Evolutionary conservation across 768 basidiomycete species (phyloP), one percentile per base, ranked within the genome.

Genomic region (Mycena vulgaris): DNA sequence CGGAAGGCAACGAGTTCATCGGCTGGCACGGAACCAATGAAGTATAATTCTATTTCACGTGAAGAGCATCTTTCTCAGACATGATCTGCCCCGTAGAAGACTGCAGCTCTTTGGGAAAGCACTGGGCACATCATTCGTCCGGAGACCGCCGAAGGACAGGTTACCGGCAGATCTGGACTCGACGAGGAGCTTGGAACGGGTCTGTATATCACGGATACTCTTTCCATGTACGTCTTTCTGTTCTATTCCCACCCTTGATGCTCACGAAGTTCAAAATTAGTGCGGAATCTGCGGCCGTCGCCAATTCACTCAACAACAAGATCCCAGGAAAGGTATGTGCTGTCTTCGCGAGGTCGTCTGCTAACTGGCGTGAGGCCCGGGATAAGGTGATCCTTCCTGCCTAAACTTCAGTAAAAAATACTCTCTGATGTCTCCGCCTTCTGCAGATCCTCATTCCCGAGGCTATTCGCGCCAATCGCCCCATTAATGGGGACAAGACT

Each of bases 11-110:
- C 40, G 58, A 59, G 40, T 59, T 59, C 23, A 35, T 59, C 40
- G 58, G 58, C 39, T 59, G 58, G 58, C 58, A 59, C 31, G 58
- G 58, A 35, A 62, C 61, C 6, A 62, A 62, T 19, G 48, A 37
- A 25, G 61, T 51, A 21, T 19, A 28, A 23, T 23, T 6, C 5
- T 47, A 17, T 62, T 47, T n/a, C 8, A 5, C 5, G 45, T 8
- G 45, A 25, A 2, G 14, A n/a, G 23, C 23, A 8, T 5, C n/a
- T 9, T 37, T 5, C 9, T 51, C 16, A 30, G n/a, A n/a, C 48
- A 19, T 39, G 16, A 8, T 21, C 33, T 23, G 9, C 23, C 1
- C 28, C 5, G 27, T n/a, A 62, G 61, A 16, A 62, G 25, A 62
- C 61, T n/a, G 61, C 61, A 3, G 48, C 31, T 1, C 61, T 62